Evolutionary conservation across 2,329 filamentous ascomycete species (phyloP).

Genomic region (Cladophialophora chaetospira): DNA sequence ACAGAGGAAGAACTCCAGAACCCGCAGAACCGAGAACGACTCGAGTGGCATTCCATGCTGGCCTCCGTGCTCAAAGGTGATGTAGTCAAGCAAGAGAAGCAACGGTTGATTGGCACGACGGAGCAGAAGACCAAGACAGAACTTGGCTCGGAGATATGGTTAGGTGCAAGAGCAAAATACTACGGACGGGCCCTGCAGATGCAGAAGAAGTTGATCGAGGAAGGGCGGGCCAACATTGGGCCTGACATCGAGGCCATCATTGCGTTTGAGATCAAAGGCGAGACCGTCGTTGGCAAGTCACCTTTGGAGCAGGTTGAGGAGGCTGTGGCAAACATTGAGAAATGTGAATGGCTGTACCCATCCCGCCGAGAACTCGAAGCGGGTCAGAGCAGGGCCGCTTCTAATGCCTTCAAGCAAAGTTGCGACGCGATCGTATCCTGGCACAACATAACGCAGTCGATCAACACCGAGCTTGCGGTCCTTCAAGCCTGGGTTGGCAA

Average conservation of each 20-base stretch:
- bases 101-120: constrained; percentile 79
- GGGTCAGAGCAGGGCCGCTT: constrained; percentile 75
- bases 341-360: constrained; percentile 81
- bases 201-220: constrained; percentile 85
- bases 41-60: constrained; percentile 98
- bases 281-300: constrained; percentile 85
- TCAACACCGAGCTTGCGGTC: constrained; percentile 90
- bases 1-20: constrained; percentile 88
- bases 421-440: constrained; percentile 89
- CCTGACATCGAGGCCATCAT: constrained; percentile 82
- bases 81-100: constrained; percentile 97
- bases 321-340: constrained; percentile 86
- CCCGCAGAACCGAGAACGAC: constrained; percentile 79
- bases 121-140: constrained; percentile 73
- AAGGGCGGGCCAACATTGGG: constrained; percentile 73
- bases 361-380: constrained; percentile 72
- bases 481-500: constrained; percentile 97
- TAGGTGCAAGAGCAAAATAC: constrained; percentile 79
- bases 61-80: constrained; percentile 94
- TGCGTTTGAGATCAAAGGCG: constrained; percentile 90
- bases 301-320: constrained; percentile 87
- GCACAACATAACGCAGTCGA: constrained; percentile 95
- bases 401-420: constrained; percentile 74
- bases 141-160: constrained; percentile 74
- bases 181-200: constrained; percentile 82